These are phyloP conservation scores for Aspergillus chevalieri DNA, from an alignment of 2,329 filamentous ascomycete genomes.

Conservation along the genomic window DNA sequence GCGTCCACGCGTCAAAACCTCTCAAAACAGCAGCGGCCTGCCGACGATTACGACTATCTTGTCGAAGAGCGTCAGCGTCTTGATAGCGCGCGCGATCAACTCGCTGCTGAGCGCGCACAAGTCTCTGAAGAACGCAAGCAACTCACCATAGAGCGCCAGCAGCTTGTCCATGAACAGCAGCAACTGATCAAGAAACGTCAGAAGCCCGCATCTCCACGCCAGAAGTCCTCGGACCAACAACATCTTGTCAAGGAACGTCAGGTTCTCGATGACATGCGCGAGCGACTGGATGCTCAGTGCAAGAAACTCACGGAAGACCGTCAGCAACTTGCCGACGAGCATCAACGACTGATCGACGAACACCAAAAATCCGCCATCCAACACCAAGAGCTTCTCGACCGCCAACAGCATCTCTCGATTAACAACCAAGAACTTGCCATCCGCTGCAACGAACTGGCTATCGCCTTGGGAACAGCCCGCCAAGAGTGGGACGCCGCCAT, in stretches of 20 bases:
- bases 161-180: not conserved
- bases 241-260: too few species aligned
- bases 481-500: conserved; percentile 2
- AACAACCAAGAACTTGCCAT: not conserved
- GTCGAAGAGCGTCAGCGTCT: not conserved
- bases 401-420: not conserved
- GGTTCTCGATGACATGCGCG: too few species aligned
- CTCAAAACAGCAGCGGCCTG: not conserved
- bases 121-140: not conserved
- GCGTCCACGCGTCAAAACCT: not conserved
- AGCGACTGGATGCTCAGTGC: not conserved
- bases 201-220: too few species aligned
- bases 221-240: too few species aligned
- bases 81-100: not conserved
- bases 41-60: not conserved
- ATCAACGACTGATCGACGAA: not conserved
- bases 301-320: not conserved
- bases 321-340: not conserved
- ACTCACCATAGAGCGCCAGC: not conserved
- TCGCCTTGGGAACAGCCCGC: not conserved
- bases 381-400: not conserved
- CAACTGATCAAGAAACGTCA: too few species aligned
- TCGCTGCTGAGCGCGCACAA: not conserved
- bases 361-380: not conserved
- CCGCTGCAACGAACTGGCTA: too few species aligned